phyloP scores from a whole-genome alignment of 257 asterid genomes.

The Penstemon newberryi region DNA sequence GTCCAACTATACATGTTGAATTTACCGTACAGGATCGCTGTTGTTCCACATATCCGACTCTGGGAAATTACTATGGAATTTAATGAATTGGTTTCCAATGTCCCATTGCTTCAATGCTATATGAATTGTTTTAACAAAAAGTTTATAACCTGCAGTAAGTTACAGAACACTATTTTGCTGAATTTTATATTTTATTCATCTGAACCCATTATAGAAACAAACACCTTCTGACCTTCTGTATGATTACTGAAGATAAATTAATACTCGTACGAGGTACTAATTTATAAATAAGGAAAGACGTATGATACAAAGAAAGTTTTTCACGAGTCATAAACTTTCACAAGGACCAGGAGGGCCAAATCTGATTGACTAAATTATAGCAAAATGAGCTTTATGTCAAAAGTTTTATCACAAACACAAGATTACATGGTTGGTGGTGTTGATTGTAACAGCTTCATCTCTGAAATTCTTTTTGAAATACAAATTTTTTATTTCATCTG shows the following conservation, averaged over 20 bases:
- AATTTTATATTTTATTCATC: background rate
- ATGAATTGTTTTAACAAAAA: background rate
- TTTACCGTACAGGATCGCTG: background rate
- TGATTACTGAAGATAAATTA: constrained; percentile 12
- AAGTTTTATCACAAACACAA: background rate
- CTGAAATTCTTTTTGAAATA: background rate
- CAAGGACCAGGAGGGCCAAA: background rate
- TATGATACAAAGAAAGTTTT: background rate
- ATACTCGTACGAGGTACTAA: constrained; percentile 9
- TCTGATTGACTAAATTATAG: constrained; percentile 18
- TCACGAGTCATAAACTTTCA: background rate
- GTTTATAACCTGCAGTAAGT: background rate
- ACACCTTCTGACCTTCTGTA: background rate
- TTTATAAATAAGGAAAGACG: background rate
- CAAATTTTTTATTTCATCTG: background rate
- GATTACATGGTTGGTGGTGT: background rate
- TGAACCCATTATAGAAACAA: background rate
- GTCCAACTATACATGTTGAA: background rate
- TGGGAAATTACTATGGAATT: background rate
- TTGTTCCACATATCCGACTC: background rate
- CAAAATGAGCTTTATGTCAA: background rate
- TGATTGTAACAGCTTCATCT: background rate
- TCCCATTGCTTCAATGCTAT: background rate
- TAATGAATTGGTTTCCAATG: background rate
- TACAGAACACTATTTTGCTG: background rate